phyloP scores from a whole-genome alignment of 257 asterid genomes.

The Solanum corneliomulleri region DNA sequence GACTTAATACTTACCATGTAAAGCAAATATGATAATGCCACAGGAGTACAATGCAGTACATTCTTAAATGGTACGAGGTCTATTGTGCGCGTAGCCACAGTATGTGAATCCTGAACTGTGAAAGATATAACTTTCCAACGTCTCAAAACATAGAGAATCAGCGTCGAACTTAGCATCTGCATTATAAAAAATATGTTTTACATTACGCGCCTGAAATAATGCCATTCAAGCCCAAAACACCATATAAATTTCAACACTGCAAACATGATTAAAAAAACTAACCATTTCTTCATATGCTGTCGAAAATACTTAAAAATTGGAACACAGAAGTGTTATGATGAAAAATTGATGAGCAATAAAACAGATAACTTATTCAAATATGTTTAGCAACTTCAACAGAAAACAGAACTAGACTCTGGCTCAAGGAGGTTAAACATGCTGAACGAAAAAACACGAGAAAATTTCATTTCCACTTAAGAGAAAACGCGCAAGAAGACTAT shows the following conservation, averaged over 20 bases:
- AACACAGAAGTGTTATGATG: neutral
- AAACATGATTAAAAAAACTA: neutral
- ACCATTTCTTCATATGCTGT: neutral
- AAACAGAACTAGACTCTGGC: neutral
- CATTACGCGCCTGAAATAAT: neutral
- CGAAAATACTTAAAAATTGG: neutral
- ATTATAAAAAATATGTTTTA: neutral
- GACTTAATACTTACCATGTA: constrained; percentile 8
- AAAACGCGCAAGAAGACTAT: neutral
- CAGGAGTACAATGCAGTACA: constrained; percentile 2
- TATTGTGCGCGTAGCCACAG: neutral
- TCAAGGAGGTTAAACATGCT: neutral
- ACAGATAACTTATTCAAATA: neutral
- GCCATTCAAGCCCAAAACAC: neutral
- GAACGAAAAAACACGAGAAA: neutral
- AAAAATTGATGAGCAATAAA: neutral
- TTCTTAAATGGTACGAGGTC: neutral
- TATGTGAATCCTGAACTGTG: neutral
- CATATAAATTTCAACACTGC: neutral
- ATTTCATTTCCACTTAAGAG: neutral
- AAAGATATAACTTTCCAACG: constrained; percentile 3
- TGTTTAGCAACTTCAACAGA: neutral
- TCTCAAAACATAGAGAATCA: constrained; percentile 9
- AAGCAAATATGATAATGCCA: constrained; percentile 12
- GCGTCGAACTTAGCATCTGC: constrained; percentile 7